A percentile compares a stretch with the other conserved stretches of the same genome.
These are phyloP conservation scores for Sporisorium sorghi DNA, from an alignment of 1,284 basidiomycete species.

Conservation along the genomic window DNA sequence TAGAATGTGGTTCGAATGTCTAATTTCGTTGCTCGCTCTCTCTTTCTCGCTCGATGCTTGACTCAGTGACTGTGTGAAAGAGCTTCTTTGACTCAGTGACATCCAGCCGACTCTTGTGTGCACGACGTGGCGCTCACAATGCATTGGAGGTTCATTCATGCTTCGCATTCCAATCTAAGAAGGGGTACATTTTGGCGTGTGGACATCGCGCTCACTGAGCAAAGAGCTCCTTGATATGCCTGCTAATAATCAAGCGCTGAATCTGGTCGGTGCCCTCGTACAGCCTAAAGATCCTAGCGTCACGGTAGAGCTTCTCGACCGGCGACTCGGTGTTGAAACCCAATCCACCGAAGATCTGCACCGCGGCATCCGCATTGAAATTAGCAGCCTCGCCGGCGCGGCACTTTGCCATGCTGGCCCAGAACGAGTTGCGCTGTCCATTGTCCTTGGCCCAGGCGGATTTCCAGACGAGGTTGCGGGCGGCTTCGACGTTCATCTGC, in stretches of 20 bases:
- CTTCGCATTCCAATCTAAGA: not conserved
- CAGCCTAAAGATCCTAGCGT: slow-evolving; percentile 62
- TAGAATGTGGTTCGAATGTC: not conserved
- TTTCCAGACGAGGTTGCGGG: slow-evolving; percentile 73
- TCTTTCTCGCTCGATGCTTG: not conserved
- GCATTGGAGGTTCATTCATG: not conserved
- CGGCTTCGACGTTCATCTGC: slow-evolving; percentile 73
- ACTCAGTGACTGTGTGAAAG: no score
- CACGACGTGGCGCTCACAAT: no score
- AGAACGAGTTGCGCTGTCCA: slow-evolving; percentile 73
- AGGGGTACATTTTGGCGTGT: not conserved
- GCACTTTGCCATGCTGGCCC: slow-evolving; percentile 74
- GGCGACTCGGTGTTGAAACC: slow-evolving; percentile 74
- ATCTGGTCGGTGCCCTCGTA: slow-evolving; percentile 69
- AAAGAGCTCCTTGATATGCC: slow-evolving; percentile 63
- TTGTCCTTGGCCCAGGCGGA: slow-evolving; percentile 73
- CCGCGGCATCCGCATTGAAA: slow-evolving; percentile 68
- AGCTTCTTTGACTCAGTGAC: no score
- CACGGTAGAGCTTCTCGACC: slow-evolving; percentile 73
- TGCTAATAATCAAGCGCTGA: slow-evolving; percentile 63
- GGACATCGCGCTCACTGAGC: slow-evolving; percentile 30
- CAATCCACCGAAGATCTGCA: slow-evolving; percentile 72
- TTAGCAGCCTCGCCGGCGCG: slow-evolving; percentile 69
- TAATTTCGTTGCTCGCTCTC: not conserved
- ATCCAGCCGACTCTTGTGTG: no score